These are phyloP conservation scores for Ascochyta koolunga DNA, from an alignment of 2,329 filamentous ascomycete genomes.

Conservation along the genomic window DNA sequence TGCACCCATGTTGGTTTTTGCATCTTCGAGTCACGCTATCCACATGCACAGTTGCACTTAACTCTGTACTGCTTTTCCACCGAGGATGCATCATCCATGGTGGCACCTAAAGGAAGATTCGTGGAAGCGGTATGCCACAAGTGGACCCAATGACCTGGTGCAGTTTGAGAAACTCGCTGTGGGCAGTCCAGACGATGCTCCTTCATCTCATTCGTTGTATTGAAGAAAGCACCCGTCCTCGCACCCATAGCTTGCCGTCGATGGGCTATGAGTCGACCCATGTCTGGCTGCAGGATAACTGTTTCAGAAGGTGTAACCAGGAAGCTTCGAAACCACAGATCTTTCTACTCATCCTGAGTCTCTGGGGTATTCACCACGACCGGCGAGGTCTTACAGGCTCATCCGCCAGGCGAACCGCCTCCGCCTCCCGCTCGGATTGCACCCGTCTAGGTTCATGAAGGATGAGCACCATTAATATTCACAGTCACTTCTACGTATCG, in stretches of 20 bases:
- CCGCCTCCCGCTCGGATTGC: conserved; percentile 3
- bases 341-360: neutral
- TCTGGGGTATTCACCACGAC: neutral
- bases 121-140: neutral
- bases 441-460: neutral
- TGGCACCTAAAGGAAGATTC: neutral
- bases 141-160: neutral
- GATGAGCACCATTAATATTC: neutral
- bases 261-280: neutral
- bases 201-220: neutral
- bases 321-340: neutral
- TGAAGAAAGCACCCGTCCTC: neutral
- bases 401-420: neutral
- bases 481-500: neutral
- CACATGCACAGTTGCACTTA: neutral
- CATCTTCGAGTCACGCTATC: neutral
- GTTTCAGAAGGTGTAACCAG: neutral
- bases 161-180: neutral
- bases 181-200: neutral
- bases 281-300: neutral
- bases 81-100: neutral
- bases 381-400: neutral
- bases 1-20: neutral
- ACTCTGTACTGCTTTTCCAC: neutral
- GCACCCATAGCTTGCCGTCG: neutral